phyloP scores from a whole-genome alignment of 2,329 filamentous ascomycete species.

The Trichoderma cornu-damae region DNA sequence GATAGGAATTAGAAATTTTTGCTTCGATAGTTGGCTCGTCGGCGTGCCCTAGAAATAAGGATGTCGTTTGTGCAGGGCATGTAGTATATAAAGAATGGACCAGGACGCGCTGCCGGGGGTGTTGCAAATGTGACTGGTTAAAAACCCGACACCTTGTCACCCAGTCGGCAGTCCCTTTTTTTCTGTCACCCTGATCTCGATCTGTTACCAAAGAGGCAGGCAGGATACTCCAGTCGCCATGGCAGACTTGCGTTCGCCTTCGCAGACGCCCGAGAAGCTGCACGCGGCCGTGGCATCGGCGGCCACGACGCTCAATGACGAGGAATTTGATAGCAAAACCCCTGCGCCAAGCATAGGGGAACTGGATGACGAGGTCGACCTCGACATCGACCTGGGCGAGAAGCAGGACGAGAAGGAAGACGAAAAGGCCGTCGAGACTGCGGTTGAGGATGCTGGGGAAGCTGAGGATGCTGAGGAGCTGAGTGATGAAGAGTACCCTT shows the following conservation, averaged over 20 bases:
- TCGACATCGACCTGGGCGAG: conserved; percentile 16
- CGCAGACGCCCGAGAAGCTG: background rate
- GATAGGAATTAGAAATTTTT: conserved; percentile 11
- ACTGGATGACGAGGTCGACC: background rate
- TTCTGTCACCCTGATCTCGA: background rate
- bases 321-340: conserved; percentile 24
- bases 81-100: conserved; percentile 7
- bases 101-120: background rate
- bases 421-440: background rate
- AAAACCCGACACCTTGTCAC: conserved; percentile 8
- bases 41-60: background rate
- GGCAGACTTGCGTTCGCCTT: background rate
- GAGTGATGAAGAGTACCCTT: conserved; percentile 36
- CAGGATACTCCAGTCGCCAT: background rate
- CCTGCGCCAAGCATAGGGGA: conserved; percentile 21
- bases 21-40: background rate
- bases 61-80: background rate
- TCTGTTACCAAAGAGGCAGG: background rate
- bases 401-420: background rate
- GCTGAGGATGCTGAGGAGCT: no score
- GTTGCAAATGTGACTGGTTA: background rate
- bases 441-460: conserved; percentile 12
- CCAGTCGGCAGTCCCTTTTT: background rate
- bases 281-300: conserved; percentile 25
- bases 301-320: conserved; percentile 29